Base-by-base conservation (phyloP, 1,284 basidiomycete genomes). In the Cryptococcus deneoformans region DNA sequence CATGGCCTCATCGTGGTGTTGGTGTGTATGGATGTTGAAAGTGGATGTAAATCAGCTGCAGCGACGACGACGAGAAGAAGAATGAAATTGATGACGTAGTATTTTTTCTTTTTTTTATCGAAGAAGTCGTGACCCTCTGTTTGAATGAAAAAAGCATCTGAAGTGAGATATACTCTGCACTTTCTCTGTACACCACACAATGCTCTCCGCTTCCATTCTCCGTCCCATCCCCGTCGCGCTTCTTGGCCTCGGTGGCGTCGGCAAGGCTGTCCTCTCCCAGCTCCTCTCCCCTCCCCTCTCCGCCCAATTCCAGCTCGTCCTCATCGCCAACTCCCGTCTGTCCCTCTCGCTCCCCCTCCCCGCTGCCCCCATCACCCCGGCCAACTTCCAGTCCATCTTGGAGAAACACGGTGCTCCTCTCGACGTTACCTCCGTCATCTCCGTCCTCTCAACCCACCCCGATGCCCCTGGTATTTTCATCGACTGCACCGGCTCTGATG, bases 401-500 rank as follows among this genome's bases (percentile, higher is more conserved):
- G 71, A 79, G 60, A 59, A 70, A 52, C 63, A 79, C 42, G 75
- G 71, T 6, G 59, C 65, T 11, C 67, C 74, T 2, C 72, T 80
- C 35, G 76, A 79, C 55, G 69, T 87, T 6, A 67, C 77, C 1
- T 76, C 69, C 1, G 65, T 80, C 63, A 73, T 80, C 49, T 70
- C 73, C 2, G 68, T 77, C 8, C 75, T 81, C 39, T 67, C 74
- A 34, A 57, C 62, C 14, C 69, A 72, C 40, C 56, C 80, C 82
- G 61, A 81, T 81, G 47, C 71, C 72, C 84, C 83, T 54, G 87
- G 89, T 37, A 87, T 90, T 3, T 77, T 99, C 20, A 88, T 99
- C 58, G 95, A 99, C 79, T 96, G 94, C 76, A 98, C 96, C 0
- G 90, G 92, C 1, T 88, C 89, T 43, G 88, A 94, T 52, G 81